Base-by-base conservation (phyloP, 2,329 filamentous ascomycete genomes). In the Pseudopithomyces maydicus region DNA sequence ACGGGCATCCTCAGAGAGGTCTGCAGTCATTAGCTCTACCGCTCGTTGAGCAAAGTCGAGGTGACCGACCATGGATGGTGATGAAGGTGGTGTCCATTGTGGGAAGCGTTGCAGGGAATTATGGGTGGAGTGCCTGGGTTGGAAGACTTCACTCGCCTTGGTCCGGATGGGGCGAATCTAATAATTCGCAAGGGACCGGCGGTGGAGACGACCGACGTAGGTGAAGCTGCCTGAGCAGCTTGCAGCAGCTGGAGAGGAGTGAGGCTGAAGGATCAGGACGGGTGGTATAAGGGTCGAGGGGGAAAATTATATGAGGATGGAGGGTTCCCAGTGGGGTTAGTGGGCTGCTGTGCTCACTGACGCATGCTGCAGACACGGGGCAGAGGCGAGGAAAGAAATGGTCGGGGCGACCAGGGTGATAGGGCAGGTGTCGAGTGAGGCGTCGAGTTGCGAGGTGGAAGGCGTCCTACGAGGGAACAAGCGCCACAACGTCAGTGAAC, bases 31-130 rank as follows among this genome's bases (percentile, higher is more conserved):
- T 33, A 67, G 56, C 47, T 45, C 43, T 14, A 17, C 38, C 23
- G 15, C 54, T 59, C 48, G 35, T 22, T 43, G 0, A 17, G 26
- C 42, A 49, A 57, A 49, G 19, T 10, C 5, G 48, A 17, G 63
- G 45, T 48, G 54, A 60, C 87, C 80, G 79, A 90, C 91, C 91
- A 74, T 95, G 91, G 72, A 96, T 95, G 65, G 91, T 92, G 79
- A 96, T 95, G 79, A 96, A 96, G 32, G 91, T 95, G 65, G 90
- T 90, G 77, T 93, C 90, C 90, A 74, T 74, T 47, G 56, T 64
- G 55, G 29, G 15, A 23, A 38, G 17, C 17, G 43, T n/a, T n/a
- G 38, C 45, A 41, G 26, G 26, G 26, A 29, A 5, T 29, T 29
- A 29, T 8, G 4, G 26, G 26, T 46, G 26, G 46, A 53, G 43